These are phyloP conservation scores for Margaritispora aquatica DNA, from an alignment of 495 filamentous ascomycete species.

Conservation along the genomic window DNA sequence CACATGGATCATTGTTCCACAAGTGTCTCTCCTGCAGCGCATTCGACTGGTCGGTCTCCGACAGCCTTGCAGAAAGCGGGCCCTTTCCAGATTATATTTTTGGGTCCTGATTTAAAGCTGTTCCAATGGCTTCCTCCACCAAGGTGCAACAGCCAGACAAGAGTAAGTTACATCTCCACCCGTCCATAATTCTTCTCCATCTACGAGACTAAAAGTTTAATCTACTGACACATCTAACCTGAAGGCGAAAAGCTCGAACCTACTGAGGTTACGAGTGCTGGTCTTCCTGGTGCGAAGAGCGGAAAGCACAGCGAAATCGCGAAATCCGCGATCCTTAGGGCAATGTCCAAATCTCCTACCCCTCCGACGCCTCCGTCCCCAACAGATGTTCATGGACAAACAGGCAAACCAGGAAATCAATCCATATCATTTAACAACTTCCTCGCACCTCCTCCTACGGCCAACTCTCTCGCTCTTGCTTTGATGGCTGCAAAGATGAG, in stretches of 20 bases:
- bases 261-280: no score
- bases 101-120: neutral
- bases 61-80: neutral
- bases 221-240: neutral
- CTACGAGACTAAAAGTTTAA: neutral
- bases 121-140: neutral
- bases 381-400: no score
- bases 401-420: no score
- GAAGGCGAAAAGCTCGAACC: neutral
- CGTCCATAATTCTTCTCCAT: neutral
- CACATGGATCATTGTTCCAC: neutral
- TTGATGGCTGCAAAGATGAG: constrained; percentile 14
- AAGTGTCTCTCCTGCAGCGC: neutral
- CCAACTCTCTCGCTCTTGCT: constrained; percentile 14
- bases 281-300: neutral
- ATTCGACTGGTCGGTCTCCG: neutral
- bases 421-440: no score
- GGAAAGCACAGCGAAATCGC: constrained; percentile 39
- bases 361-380: neutral
- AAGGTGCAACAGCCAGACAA: neutral
- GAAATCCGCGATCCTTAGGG: constrained; percentile 46
- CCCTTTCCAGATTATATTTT: neutral
- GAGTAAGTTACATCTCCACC: neutral
- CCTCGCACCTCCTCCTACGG: constrained; percentile 18
- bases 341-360: no score